phyloP scores from a whole-genome alignment of 164 flowering plant species.

The Nelumbo lutea region DNA sequence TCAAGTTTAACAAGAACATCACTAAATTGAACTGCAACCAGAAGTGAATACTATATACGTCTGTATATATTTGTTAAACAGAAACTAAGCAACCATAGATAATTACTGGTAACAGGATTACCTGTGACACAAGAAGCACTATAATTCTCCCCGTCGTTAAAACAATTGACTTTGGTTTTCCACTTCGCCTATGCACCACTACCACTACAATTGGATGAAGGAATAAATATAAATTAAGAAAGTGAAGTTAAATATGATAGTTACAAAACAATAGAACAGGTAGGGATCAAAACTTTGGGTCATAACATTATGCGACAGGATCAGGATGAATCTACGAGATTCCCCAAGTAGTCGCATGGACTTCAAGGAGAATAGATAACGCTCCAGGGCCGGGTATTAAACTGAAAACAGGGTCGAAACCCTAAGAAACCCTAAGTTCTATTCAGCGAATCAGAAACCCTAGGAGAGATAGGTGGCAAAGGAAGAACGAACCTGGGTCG shows the following conservation, averaged over 20 bases:
- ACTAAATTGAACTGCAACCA: neutral
- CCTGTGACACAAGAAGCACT: neutral
- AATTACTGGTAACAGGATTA: neutral
- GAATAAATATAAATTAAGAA: neutral
- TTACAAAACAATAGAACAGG: neutral
- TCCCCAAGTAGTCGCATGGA: neutral
- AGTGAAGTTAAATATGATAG: neutral
- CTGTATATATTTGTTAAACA: neutral
- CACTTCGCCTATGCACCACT: neutral
- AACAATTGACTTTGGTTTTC: neutral
- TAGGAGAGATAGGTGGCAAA: neutral
- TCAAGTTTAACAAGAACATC: neutral
- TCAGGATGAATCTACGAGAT: neutral
- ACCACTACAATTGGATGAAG: neutral
- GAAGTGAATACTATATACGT: neutral
- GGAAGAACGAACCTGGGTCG: neutral
- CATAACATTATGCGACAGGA: neutral
- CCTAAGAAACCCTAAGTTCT: neutral
- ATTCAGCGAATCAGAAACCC: neutral
- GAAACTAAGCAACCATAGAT: neutral
- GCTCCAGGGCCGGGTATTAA: neutral
- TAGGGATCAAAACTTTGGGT: neutral
- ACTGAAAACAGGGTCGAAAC: neutral
- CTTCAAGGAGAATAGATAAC: neutral
- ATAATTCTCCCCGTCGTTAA: neutral